Conservation (phyloP, 768 basidiomycete genomes). For the Mycena rebaudengoi region DNA sequence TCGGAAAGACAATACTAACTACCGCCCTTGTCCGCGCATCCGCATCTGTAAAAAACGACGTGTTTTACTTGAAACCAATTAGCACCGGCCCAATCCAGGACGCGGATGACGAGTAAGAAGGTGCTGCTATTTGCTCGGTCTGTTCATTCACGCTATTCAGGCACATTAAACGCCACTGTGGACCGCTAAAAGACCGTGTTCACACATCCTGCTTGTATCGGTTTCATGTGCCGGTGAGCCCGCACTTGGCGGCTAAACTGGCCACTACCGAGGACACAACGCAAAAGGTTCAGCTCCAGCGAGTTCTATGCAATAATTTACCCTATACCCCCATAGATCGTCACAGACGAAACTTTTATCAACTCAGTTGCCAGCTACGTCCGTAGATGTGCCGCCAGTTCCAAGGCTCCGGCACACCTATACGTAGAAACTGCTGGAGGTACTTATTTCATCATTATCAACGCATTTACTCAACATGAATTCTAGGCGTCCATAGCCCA, state of each 20-base stretch:
- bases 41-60: conserved; percentile 57
- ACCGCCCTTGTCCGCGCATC: conserved; percentile 86
- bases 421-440: conserved; percentile 97
- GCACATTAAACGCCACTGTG: conserved; percentile 68
- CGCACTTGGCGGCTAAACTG: conserved; percentile 83
- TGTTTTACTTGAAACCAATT: conserved; percentile 88
- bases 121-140: background rate
- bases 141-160: conserved; percentile 46
- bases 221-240: conserved; percentile 91
- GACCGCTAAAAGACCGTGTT: conserved; percentile 49
- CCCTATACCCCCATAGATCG: conserved; percentile 49
- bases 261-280: conserved; percentile 43
- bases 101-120: conserved; percentile 83
- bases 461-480: background rate
- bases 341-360: conserved; percentile 74
- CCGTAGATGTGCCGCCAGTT: conserved; percentile 53
- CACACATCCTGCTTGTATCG: conserved; percentile 79
- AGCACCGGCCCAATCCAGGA: conserved; percentile 85
- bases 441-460: conserved; percentile 35
- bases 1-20: conserved; percentile 93
- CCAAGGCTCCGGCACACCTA: conserved; percentile 57
- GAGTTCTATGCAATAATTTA: background rate
- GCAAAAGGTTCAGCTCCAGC: conserved; percentile 39
- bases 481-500: conserved; percentile 89
- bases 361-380: conserved; percentile 71